Evolutionary conservation across 2,329 filamentous ascomycete species (phyloP).

Genomic region (Microcera coccophila): DNA sequence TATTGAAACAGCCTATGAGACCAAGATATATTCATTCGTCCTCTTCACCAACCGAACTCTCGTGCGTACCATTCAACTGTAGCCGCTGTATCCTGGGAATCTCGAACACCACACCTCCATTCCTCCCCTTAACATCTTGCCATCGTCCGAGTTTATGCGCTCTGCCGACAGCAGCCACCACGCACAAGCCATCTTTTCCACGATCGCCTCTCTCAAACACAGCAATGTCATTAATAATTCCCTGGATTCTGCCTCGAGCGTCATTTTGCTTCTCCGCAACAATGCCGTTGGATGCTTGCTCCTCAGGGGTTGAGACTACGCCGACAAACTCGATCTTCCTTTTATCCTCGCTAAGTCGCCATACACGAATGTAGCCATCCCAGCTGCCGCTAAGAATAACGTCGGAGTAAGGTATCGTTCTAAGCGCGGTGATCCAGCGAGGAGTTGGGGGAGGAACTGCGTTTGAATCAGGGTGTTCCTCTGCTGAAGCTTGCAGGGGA

Average conservation of each 20-base stretch:
- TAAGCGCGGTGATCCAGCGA: slow-evolving; percentile 85
- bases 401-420: slow-evolving; percentile 84
- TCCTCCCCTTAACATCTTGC: slow-evolving; percentile 64
- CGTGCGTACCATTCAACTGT: slow-evolving; percentile 33
- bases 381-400: slow-evolving; percentile 88
- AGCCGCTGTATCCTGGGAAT: slow-evolving; percentile 51
- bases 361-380: slow-evolving; percentile 80
- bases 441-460: slow-evolving; percentile 64
- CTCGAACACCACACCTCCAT: slow-evolving; percentile 86
- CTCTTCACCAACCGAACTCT: slow-evolving; percentile 19
- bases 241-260: slow-evolving; percentile 49
- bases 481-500: slow-evolving; percentile 69
- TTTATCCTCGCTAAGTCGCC: slow-evolving; percentile 82
- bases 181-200: slow-evolving; percentile 71
- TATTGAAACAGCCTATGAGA: slow-evolving; percentile 21
- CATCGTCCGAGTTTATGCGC: slow-evolving; percentile 83
- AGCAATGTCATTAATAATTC: slow-evolving; percentile 83
- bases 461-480: slow-evolving; percentile 57
- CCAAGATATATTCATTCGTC: slow-evolving; percentile 22
- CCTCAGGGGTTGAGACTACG: slow-evolving; percentile 48
- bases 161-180: slow-evolving; percentile 82
- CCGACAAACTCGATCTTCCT: slow-evolving; percentile 70
- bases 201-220: slow-evolving; percentile 80
- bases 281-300: slow-evolving; percentile 11
- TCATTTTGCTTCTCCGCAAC: slow-evolving; percentile 17